These are phyloP conservation scores for Rusavskia elegans DNA, from an alignment of 495 filamentous ascomycete species.

Conservation along the genomic window DNA sequence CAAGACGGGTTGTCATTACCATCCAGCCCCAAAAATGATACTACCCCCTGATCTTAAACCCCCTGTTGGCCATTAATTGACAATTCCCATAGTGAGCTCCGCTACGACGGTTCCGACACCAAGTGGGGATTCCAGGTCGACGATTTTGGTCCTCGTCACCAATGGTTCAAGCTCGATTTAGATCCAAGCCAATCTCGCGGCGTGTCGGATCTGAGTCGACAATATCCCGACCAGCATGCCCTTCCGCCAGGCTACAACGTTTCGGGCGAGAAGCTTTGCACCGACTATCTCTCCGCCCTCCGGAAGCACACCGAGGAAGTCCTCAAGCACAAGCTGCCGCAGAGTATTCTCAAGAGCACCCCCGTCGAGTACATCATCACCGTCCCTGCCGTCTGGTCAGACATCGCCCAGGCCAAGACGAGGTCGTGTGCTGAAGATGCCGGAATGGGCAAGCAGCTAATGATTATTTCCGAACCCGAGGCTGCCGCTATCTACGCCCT, in stretches of 20 bases:
- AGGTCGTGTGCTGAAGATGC: constrained; percentile 48
- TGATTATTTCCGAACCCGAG: constrained; percentile 61
- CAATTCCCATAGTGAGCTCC: constrained; percentile 13
- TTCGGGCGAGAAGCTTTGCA: constrained; percentile 42
- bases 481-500: constrained; percentile 62
- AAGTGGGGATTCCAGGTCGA: constrained; percentile 37
- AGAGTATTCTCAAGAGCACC: constrained; percentile 43
- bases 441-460: constrained; percentile 45
- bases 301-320: constrained; percentile 13
- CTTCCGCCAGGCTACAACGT: constrained; percentile 28
- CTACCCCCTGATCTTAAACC: not conserved
- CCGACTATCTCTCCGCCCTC: constrained; percentile 44
- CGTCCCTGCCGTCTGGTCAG: constrained; percentile 55
- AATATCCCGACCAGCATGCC: constrained; percentile 3
- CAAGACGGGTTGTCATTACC: no score
- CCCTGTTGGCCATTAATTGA: not conserved
- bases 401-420: constrained; percentile 54
- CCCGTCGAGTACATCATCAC: constrained; percentile 49
- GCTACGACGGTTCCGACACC: constrained; percentile 20
- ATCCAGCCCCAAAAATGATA: no score
- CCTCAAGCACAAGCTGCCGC: constrained; percentile 33
- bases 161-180: constrained; percentile 40
- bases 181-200: constrained; percentile 10
- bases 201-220: constrained; percentile 2
- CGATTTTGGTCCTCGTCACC: constrained; percentile 21